Conservation (phyloP, 768 basidiomycete species). For the Suillus lakei region DNA sequence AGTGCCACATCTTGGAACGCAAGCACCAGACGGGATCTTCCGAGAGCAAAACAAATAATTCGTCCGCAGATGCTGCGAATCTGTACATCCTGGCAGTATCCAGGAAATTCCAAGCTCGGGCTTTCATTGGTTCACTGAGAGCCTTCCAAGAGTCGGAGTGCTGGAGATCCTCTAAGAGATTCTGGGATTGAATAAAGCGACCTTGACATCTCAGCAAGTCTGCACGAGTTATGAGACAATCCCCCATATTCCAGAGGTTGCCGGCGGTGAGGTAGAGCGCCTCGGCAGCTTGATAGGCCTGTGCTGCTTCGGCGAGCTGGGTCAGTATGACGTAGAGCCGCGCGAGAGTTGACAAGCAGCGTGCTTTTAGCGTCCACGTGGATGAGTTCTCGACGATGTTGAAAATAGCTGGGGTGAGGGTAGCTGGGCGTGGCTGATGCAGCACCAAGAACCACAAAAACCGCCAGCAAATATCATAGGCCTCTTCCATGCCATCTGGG, state of each 20-base stretch:
- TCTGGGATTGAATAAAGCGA: background rate
- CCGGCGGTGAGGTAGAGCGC: background rate
- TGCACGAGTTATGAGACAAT: background rate
- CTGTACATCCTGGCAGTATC: background rate
- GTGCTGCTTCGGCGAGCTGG: background rate
- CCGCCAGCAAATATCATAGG: background rate
- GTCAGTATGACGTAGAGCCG: background rate
- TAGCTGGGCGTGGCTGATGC: background rate
- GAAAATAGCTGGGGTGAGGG: background rate
- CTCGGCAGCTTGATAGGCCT: background rate
- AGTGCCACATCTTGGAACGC: background rate
- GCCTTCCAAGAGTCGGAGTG: background rate
- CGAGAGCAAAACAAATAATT: background rate
- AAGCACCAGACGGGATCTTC: background rate
- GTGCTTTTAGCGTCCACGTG: background rate
- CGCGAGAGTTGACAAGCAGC: background rate
- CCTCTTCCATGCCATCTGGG: background rate
- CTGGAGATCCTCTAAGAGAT: background rate
- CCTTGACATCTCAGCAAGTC: background rate
- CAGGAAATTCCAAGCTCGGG: background rate
- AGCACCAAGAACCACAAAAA: background rate
- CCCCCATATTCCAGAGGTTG: background rate
- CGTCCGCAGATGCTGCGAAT: background rate
- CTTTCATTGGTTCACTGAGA: background rate
- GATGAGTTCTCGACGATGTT: background rate